These are phyloP conservation scores for Tulasnella sp. DNA, from an alignment of 768 basidiomycete species.

Conservation along the genomic window DNA sequence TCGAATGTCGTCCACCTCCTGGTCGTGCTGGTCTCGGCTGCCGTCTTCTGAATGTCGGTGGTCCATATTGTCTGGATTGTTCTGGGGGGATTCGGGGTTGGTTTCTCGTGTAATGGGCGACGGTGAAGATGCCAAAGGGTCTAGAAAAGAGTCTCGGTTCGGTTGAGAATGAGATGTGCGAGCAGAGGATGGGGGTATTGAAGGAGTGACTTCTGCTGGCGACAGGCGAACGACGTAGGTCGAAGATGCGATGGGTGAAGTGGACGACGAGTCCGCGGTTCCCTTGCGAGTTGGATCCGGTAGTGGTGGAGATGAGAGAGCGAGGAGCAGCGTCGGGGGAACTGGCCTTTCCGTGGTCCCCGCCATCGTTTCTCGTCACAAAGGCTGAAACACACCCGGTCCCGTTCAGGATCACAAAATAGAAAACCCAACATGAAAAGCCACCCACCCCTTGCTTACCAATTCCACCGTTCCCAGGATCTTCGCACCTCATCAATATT, in stretches of 20 bases:
- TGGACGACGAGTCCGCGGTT: background rate
- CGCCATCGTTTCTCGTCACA: constrained; percentile 1
- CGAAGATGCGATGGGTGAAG: background rate
- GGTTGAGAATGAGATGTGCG: background rate
- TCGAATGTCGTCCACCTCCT: background rate
- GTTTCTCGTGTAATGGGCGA: background rate
- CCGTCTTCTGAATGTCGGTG: background rate
- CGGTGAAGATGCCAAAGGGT: background rate
- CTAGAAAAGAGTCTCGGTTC: background rate
- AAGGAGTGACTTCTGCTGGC: background rate
- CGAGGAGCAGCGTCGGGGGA: background rate
- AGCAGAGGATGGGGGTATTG: background rate
- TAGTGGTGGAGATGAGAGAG: background rate
- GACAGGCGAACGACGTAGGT: background rate
- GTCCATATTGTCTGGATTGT: background rate
- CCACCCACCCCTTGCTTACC: background rate
- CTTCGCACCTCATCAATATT: background rate
- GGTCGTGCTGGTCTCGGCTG: background rate
- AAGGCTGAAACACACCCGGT: background rate
- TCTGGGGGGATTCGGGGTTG: background rate
- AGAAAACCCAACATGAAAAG: background rate
- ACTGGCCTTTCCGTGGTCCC: background rate
- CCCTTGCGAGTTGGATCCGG: background rate
- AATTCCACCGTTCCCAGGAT: background rate
- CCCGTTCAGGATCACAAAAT: background rate